These are phyloP conservation scores for Calonectria honghensis DNA, from an alignment of 2,329 filamentous ascomycete genomes.

Conservation along the genomic window DNA sequence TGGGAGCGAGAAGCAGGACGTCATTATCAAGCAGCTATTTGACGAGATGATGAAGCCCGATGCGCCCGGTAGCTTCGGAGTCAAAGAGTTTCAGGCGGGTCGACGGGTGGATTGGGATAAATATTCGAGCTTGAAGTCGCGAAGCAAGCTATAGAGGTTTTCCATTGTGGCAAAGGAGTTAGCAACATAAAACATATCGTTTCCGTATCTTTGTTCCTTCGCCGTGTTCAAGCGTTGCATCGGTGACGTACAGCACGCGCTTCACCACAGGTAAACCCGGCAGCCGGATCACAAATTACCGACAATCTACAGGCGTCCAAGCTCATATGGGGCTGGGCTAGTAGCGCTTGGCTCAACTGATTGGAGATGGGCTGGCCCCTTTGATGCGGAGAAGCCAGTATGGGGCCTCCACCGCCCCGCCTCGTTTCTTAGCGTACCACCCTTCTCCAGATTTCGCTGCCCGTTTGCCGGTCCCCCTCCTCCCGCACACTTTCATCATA, in stretches of 20 bases:
- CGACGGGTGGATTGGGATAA: constrained; percentile 47
- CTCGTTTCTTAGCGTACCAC: constrained; percentile 18
- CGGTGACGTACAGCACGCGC: not conserved
- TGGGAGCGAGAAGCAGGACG: constrained; percentile 31
- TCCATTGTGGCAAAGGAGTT: not conserved
- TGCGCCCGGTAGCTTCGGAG: constrained; percentile 36
- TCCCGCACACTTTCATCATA: constrained; percentile 23
- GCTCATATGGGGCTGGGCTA: constrained; percentile 7
- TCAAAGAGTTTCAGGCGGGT: constrained; percentile 47
- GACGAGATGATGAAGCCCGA: constrained; percentile 47
- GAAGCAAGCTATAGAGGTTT: constrained; percentile 31
- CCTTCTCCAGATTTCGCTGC: constrained; percentile 25
- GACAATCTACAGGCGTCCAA: not conserved
- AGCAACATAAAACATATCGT: not conserved
- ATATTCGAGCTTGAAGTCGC: not conserved
- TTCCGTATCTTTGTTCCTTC: not conserved
- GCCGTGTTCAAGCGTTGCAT: not conserved
- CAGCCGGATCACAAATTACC: not conserved
- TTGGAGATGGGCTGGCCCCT: constrained; percentile 10
- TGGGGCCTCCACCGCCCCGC: constrained; percentile 11
- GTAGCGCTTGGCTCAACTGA: not conserved
- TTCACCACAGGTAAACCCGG: not conserved
- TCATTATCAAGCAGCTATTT: constrained; percentile 42
- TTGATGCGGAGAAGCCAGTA: constrained; percentile 15
- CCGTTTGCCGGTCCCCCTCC: constrained; percentile 23